A percentile compares a stretch with the other conserved stretches of the same genome.
Evolutionary conservation across 805 yeast species (phyloP).

Genomic region (Komagataella kurtzmanii): DNA sequence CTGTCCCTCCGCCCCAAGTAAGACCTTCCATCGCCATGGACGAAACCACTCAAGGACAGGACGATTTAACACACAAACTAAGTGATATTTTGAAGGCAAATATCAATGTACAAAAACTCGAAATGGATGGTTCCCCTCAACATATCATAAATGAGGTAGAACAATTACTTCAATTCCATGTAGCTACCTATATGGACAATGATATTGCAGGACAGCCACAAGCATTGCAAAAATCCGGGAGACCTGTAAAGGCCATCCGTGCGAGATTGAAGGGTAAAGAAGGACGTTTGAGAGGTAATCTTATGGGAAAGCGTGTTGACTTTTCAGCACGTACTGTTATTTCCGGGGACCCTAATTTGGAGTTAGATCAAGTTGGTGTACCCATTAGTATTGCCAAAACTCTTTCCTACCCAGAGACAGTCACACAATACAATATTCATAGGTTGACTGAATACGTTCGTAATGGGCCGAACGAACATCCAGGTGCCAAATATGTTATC

Average conservation of each 20-base stretch:
- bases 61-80: slow-evolving; percentile 93
- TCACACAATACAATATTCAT: slow-evolving; percentile 94
- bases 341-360: slow-evolving; percentile 97
- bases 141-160: slow-evolving; percentile 96
- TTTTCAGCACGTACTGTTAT: slow-evolving; percentile 98
- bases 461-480: slow-evolving; percentile 98
- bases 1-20: slow-evolving; percentile 99
- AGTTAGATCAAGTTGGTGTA: slow-evolving; percentile 97
- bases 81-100: slow-evolving; percentile 96
- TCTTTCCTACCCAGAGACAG: slow-evolving; percentile 91
- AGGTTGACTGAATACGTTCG: slow-evolving; percentile 85
- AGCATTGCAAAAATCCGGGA: slow-evolving; percentile 95
- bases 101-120: slow-evolving; percentile 91
- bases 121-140: slow-evolving; percentile 98
- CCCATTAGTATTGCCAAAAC: slow-evolving; percentile 95
- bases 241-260: slow-evolving; percentile 96
- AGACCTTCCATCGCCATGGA: slow-evolving; percentile 97
- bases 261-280: slow-evolving; percentile 99
- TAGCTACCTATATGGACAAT: slow-evolving; percentile 98
- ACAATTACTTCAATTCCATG: slow-evolving; percentile 89
- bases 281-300: slow-evolving; percentile 95
- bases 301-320: slow-evolving; percentile 99
- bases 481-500: slow-evolving; percentile 97
- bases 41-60: slow-evolving; percentile 97
- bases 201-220: slow-evolving; percentile 99